These are phyloP conservation scores for Emergomyces pasteurianus DNA, from an alignment of 2,329 filamentous ascomycete genomes.

Conservation along the genomic window DNA sequence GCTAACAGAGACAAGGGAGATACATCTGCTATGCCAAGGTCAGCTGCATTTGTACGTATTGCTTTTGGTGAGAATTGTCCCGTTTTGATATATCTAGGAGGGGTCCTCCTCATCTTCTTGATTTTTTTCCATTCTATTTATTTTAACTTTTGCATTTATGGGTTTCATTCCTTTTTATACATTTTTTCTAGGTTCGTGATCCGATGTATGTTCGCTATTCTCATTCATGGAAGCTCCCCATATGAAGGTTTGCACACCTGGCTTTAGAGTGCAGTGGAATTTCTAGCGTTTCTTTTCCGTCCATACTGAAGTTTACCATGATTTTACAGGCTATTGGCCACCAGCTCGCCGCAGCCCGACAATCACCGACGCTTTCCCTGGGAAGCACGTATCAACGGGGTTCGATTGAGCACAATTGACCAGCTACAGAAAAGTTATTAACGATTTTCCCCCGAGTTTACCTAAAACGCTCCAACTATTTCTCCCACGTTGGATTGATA, in stretches of 20 bases:
- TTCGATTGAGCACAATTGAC: background rate
- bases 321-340: background rate
- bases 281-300: background rate
- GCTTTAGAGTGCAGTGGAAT: background rate
- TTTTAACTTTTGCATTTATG: background rate
- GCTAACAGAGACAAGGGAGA: background rate
- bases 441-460: background rate
- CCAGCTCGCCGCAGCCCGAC: background rate
- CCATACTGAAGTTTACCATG: background rate
- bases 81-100: background rate
- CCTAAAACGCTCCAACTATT: background rate
- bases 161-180: background rate
- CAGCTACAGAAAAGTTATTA: background rate
- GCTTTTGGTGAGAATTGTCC: background rate
- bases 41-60: background rate
- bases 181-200: background rate
- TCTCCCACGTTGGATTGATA: background rate
- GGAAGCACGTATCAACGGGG: background rate
- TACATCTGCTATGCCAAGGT: background rate
- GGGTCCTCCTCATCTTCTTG: background rate
- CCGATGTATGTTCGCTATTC: background rate
- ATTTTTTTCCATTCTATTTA: background rate
- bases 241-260: background rate
- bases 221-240: background rate
- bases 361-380: background rate